Conservation (phyloP, 345 rosid species). For the Alliaria petiolata region DNA sequence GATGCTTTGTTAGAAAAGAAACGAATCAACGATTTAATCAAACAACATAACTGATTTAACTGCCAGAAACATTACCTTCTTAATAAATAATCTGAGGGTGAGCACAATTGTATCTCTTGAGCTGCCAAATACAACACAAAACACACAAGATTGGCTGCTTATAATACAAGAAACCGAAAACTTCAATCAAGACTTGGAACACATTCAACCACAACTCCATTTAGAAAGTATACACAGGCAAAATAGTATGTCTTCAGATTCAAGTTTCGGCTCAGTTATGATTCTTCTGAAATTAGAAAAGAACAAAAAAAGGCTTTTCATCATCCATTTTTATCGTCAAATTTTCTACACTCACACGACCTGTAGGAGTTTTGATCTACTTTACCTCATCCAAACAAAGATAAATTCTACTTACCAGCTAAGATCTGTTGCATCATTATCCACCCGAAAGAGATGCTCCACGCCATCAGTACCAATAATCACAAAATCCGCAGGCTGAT, state of each 20-base stretch:
- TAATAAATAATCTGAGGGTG: slow-evolving; percentile 65
- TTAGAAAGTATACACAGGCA: neutral
- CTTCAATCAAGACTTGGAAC: slow-evolving; percentile 11
- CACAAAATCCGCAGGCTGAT: slow-evolving; percentile 54
- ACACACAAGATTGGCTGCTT: slow-evolving; percentile 5
- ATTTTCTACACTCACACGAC: neutral
- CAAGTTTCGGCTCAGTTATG: neutral
- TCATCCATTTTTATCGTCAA: neutral
- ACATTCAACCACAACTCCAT: neutral
- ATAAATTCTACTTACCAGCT: slow-evolving; percentile 49
- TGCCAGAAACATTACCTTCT: slow-evolving; percentile 47
- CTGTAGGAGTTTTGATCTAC: neutral
- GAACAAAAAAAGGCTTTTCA: neutral
- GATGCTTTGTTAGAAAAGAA: slow-evolving; percentile 4
- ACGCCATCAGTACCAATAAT: slow-evolving; percentile 48
- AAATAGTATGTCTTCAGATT: neutral
- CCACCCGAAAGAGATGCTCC: slow-evolving; percentile 58
- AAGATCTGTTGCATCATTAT: slow-evolving; percentile 42
- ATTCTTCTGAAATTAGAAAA: neutral
- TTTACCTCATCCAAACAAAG: neutral
- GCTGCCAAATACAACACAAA: slow-evolving; percentile 49
- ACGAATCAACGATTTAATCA: neutral
- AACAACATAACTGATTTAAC: neutral
- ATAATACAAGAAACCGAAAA: neutral
- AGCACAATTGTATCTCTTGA: slow-evolving; percentile 81